These are phyloP conservation scores for Pleurotus citrinopileatus DNA, from an alignment of 768 basidiomycete genomes.

Conservation along the genomic window DNA sequence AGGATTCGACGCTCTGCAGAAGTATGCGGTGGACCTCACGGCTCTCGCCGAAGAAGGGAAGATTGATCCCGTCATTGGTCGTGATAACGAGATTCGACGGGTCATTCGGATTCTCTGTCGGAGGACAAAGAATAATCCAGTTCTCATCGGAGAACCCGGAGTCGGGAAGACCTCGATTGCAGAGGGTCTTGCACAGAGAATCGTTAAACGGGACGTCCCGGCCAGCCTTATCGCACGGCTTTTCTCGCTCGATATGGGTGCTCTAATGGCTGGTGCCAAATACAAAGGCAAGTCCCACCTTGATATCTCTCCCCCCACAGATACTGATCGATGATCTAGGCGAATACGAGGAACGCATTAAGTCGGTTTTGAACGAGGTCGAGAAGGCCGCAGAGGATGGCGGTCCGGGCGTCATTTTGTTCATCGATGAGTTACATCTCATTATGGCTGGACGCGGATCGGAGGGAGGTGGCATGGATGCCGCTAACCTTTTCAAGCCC, in stretches of 20 bases:
- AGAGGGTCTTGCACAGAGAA: slow-evolving; percentile 94
- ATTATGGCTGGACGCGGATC: slow-evolving; percentile 88
- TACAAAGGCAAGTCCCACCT: slow-evolving; percentile 61
- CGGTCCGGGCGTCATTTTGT: slow-evolving; percentile 81
- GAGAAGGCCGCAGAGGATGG: slow-evolving; percentile 81
- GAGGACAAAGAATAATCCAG: slow-evolving; percentile 97
- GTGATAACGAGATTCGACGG: slow-evolving; percentile 89
- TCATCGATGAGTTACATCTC: slow-evolving; percentile 93
- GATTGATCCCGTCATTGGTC: slow-evolving; percentile 92
- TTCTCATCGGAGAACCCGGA: slow-evolving; percentile 92
- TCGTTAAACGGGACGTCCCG: slow-evolving; percentile 91
- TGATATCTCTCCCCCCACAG: neutral
- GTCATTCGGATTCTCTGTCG: slow-evolving; percentile 80
- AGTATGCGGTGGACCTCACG: slow-evolving; percentile 87
- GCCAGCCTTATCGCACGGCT: slow-evolving; percentile 68
- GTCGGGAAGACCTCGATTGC: slow-evolving; percentile 96
- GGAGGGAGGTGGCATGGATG: slow-evolving; percentile 91
- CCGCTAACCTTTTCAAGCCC: slow-evolving; percentile 90
- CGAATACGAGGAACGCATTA: slow-evolving; percentile 96
- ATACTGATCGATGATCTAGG: slow-evolving; percentile 14
- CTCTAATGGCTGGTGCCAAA: slow-evolving; percentile 89
- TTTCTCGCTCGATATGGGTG: slow-evolving; percentile 91
- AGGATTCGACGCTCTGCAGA: slow-evolving; percentile 89
- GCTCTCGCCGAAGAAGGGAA: slow-evolving; percentile 88
- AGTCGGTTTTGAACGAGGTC: slow-evolving; percentile 87